These are phyloP conservation scores for Physcomitrellopsis africana DNA, from an alignment of 225 moss, liverwort and hornwort species.

Conservation along the genomic window DNA sequence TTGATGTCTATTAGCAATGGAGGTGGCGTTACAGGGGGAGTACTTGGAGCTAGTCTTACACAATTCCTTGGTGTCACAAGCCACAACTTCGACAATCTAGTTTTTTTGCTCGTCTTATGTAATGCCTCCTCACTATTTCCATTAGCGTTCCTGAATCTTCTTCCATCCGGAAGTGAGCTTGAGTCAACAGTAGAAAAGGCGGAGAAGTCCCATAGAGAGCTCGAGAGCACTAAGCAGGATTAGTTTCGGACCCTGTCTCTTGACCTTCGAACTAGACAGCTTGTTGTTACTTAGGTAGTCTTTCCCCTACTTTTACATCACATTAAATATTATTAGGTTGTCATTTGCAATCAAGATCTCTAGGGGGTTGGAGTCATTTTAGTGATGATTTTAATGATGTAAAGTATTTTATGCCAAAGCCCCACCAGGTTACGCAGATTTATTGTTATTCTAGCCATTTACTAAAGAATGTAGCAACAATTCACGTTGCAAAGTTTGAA, in stretches of 20 bases:
- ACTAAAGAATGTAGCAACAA: no score
- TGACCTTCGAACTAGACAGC: no score
- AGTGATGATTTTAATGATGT: neutral
- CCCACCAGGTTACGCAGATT: no score
- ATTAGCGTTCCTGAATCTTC: conserved; percentile 78
- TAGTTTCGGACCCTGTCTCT: conserved; percentile 5
- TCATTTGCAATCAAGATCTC: neutral
- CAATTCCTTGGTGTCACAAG: conserved; percentile 80
- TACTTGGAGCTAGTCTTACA: conserved; percentile 84
- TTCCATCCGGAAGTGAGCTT: conserved; percentile 78
- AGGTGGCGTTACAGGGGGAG: conserved; percentile 80
- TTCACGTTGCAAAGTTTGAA: no score
- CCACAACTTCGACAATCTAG: conserved; percentile 78
- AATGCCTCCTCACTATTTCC: conserved; percentile 79
- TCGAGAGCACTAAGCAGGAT: conserved; percentile 34
- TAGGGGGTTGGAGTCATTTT: conserved; percentile 14
- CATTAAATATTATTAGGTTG: conserved; percentile 9
- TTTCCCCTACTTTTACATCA: conserved; percentile 23
- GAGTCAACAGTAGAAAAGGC: conserved; percentile 81
- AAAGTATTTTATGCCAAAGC: no score
- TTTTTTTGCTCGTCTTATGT: conserved; percentile 68
- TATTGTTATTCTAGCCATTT: no score
- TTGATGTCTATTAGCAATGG: conserved; percentile 98
- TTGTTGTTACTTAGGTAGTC: conserved; percentile 3
- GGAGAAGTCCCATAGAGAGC: conserved; percentile 52